Evolutionary conservation across 2,329 filamentous ascomycete genomes (phyloP), one percentile per base, ranked within the genome.

Genomic region (Ceratocystis alfenasii): DNA sequence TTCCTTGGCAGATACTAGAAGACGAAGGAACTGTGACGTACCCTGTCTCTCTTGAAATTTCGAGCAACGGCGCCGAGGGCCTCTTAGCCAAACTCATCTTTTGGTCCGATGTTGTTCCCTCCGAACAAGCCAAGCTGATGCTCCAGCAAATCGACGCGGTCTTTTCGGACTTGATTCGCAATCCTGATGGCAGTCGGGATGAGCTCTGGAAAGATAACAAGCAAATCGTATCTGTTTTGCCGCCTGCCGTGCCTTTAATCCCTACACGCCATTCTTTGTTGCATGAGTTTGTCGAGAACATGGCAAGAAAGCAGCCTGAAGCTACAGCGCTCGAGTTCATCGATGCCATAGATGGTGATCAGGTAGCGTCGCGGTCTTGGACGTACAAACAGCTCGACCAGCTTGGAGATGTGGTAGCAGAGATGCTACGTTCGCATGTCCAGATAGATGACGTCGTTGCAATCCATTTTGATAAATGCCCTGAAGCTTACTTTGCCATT

Each of bases 391-490:
- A 93, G 68, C 78, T 96, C 0, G 77, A 96, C 70, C 72, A 78
- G 0, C 82, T 86, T 69, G 88, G 87, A 0, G 92, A 95, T 70
- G 81, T 80, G 69, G 80, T 95, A 17, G 89, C 89, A 0, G 79
- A 87, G 64, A 73, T 92, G 12, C 76, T 95, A 0, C 72, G 77
- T 1, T 70, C 73, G 0, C 74, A 78, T 22, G 80, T 83, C 0
- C 68, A 73, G 0, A 77, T 82, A 0, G 87, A 88, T 77, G 73
- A 72, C 30, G 83, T 92, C 3, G 78, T 95, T 25, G 89, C 85
- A 0, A 80, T 93, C 7, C 90, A 88, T 72, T 95, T 95, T 71
- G 85, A 90, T 66, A 95, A 95, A 72, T 92, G 87, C 68, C 86
- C 90, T 0, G 87, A 93, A 72, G 90, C 90, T 0, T 92, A 89